phyloP scores from a whole-genome alignment of 768 basidiomycete genomes.

The Flagelloscypha sp. region DNA sequence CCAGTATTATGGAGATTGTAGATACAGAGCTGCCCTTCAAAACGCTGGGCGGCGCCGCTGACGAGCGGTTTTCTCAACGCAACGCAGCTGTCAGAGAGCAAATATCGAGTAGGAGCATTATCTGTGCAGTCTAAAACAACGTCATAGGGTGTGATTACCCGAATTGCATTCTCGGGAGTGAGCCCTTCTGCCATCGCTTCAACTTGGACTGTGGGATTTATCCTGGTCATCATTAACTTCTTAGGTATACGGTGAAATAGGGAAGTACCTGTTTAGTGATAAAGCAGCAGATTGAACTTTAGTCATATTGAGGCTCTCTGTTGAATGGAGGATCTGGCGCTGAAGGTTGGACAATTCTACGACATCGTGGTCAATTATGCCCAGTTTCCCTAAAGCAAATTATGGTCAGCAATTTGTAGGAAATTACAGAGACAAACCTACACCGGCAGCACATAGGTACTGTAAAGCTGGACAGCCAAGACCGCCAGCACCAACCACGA shows the following conservation, averaged over 20 bases:
- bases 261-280: conserved; percentile 52
- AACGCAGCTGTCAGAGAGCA: conserved; percentile 83
- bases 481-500: conserved; percentile 91
- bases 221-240: conserved; percentile 33
- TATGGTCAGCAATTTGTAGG: conserved; percentile 2
- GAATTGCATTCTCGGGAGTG: conserved; percentile 53
- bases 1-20: conserved; percentile 65
- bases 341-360: conserved; percentile 89
- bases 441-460: conserved; percentile 86
- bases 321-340: conserved; percentile 84
- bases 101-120: conserved; percentile 85
- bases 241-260: not conserved
- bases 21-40: conserved; percentile 71
- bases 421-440: conserved; percentile 48
- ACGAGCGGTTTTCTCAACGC: conserved; percentile 73
- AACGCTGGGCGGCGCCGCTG: conserved; percentile 86
- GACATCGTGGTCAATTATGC: conserved; percentile 80
- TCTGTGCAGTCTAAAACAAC: conserved; percentile 92
- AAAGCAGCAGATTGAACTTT: conserved; percentile 80
- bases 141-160: conserved; percentile 54
- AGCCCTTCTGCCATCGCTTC: conserved; percentile 49
- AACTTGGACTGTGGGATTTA: conserved; percentile 64
- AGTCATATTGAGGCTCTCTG: conserved; percentile 61
- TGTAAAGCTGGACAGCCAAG: conserved; percentile 94
- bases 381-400: conserved; percentile 58